Conservation (phyloP, 257 asterid genomes). For the Ocimum tenuiflorum region DNA sequence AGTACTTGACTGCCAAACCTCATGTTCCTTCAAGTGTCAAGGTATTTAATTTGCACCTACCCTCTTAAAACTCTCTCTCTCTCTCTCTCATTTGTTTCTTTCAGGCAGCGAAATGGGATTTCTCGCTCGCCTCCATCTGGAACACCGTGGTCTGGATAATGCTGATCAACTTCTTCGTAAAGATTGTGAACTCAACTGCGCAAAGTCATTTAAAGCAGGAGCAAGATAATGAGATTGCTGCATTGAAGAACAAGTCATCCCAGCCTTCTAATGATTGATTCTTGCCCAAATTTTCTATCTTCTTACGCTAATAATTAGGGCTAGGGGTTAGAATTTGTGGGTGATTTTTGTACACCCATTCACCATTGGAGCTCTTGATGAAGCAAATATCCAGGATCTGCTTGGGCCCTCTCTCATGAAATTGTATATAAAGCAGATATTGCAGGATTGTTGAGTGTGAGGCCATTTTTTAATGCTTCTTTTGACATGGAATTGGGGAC, state of each 20-base stretch:
- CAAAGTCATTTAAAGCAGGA: constrained; percentile 54
- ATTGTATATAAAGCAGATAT: constrained; percentile 19
- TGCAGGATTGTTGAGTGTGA: not conserved
- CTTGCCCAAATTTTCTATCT: not conserved
- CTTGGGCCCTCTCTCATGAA: constrained; percentile 11
- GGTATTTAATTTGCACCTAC: constrained; percentile 32
- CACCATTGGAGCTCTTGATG: constrained; percentile 24
- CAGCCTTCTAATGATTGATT: constrained; percentile 16
- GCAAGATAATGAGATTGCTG: constrained; percentile 54
- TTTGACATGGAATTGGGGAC: not conserved
- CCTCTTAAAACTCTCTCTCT: not conserved
- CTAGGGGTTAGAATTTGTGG: constrained; percentile 22
- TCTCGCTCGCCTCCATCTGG: constrained; percentile 65
- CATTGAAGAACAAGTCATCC: constrained; percentile 43
- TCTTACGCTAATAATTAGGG: constrained; percentile 11
- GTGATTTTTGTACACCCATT: constrained; percentile 18
- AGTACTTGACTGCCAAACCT: constrained; percentile 55
- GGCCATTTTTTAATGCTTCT: not conserved
- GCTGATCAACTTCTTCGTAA: constrained; percentile 65
- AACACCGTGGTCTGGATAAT: constrained; percentile 74
- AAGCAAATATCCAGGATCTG: constrained; percentile 2
- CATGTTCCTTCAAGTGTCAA: constrained; percentile 44
- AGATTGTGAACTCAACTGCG: constrained; percentile 73
- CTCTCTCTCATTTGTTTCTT: not conserved
- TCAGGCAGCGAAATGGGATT: constrained; percentile 66